Base-by-base conservation (phyloP, 1,284 basidiomycete genomes). In the Ganoderma lingzhi region DNA sequence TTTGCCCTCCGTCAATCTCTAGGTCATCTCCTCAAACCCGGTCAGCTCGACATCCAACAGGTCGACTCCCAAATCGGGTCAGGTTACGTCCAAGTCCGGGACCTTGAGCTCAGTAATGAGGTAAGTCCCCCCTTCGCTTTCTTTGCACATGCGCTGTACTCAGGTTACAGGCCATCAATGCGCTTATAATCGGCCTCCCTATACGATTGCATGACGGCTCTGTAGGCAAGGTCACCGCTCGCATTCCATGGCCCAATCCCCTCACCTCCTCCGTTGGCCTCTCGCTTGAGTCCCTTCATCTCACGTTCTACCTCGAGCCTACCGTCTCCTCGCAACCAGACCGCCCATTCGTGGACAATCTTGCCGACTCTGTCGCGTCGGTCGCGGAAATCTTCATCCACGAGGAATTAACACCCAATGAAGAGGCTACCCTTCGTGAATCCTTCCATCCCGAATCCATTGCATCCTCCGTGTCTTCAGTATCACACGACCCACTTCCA, bases 61-160 rank as follows among this genome's bases (percentile, higher is more conserved):
- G 93, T 98, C 76, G 96, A 98, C 76, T 94, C 96, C 32, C 96
- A 97, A 80, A 93, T 98, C 75, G 93, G 94, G 9, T 93, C 91
- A 59, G 97, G 97, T 17, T 91, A 89, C 77, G 89, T 98, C 17
- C 94, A 96, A 80, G 87, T 98, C 39, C 91, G 92, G 71, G 90
- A 95, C 74, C 83, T 98, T 59, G 90, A 96, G 79, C 82, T 98
- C 55, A 90, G 96, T 78, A 85, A 87, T 60, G 84, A 90, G 76
- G 96, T 93, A 76, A 80, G 91, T 85, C 51, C 39, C 51, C 41
- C 19, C 48, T 56, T 14, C 15, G n/a, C 17, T 6, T 67, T 5
- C n/a, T 30, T 32, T 42, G n/a, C 62, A 42, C 61, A 37, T 41
- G 48, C 6, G 45, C 55, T 68, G 61, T 66, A 73, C 67, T 59